Evolutionary conservation across 495 filamentous ascomycete genomes (phyloP), one percentile per base, ranked within the genome.

Genomic region (Penicillium tannophilum): DNA sequence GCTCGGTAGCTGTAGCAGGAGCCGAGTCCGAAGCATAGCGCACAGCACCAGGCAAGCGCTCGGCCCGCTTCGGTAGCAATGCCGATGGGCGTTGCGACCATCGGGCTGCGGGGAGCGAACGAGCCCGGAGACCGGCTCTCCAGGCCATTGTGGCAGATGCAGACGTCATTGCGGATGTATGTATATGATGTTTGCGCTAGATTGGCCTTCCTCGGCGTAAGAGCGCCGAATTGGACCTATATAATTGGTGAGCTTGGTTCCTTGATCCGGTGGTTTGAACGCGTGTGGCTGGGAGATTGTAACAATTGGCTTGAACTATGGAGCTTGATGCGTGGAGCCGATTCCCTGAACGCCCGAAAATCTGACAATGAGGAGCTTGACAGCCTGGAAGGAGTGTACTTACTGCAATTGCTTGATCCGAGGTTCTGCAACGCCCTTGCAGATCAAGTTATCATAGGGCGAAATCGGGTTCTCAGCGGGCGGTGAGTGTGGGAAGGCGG

Each of bases 1-100:
- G 56, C 44, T 65, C 66, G 9, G 58, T 42, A 16, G 63, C 57
- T 4, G 64, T 39, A 2, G 62, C 47, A 3, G 68, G 35, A 9
- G 69, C 63, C 1, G 67, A 61, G 11, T 74, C 70, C 10, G 73
- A 76, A 19, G 72, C 65, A 59, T 71, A 74, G 63, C 74, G 60
- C 35, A 61, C 44, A 51, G 55, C 41, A 45, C 58, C 49, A 48
- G 58, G 61, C 28, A 43, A 56, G 43, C 54, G 60, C 46, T 60
- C 61, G 39, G 51, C 35, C 49, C 60, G 63, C 36, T 60, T 62
- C 52, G 54, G 43, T 17, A 61, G 26, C 35, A 68, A 48, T 23
- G 58, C 30, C 26, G 68, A 55, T 10, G 71, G 62, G 23, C 71
- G 69, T 56, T 68, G 68, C 11, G 55, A 43, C 61, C 48, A 66